These are phyloP conservation scores for Abelmoschus esculentus DNA, from an alignment of 345 rosid genomes.

Conservation along the genomic window DNA sequence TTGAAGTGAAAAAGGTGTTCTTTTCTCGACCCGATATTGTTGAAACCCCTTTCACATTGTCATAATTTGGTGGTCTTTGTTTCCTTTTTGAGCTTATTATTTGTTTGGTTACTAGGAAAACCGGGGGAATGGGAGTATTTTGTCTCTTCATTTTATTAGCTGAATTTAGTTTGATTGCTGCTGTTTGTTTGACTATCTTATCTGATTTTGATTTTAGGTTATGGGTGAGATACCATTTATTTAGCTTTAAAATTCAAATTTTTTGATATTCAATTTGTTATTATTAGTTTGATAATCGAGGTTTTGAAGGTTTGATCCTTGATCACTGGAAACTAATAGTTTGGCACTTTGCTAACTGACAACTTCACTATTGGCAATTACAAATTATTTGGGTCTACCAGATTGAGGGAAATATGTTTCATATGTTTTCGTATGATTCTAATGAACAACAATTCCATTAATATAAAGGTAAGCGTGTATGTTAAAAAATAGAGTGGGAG, in stretches of 20 bases:
- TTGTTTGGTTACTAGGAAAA: not conserved
- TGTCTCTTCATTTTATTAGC: not conserved
- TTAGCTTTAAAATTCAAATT: not conserved
- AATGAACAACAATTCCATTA: not conserved
- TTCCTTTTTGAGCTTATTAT: not conserved
- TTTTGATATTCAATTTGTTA: not conserved
- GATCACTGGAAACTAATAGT: not conserved
- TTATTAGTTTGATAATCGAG: not conserved
- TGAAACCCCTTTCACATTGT: not conserved
- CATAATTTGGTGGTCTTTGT: not conserved
- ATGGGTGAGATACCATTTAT: not conserved
- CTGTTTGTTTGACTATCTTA: not conserved
- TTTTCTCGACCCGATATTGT: not conserved
- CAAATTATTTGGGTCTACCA: not conserved
- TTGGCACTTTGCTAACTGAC: not conserved
- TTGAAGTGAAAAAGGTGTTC: conserved; percentile 57
- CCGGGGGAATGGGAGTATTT: not conserved
- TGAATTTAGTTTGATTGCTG: not conserved
- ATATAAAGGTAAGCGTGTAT: not conserved
- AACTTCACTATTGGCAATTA: not conserved
- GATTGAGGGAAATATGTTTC: not conserved
- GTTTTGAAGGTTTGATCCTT: not conserved
- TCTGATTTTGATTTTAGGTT: not conserved
- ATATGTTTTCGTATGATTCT: not conserved
- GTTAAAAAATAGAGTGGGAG: no score